Evolutionary conservation across 495 filamentous ascomycete genomes (phyloP).

Genomic region (Annulohypoxylon bovei): DNA sequence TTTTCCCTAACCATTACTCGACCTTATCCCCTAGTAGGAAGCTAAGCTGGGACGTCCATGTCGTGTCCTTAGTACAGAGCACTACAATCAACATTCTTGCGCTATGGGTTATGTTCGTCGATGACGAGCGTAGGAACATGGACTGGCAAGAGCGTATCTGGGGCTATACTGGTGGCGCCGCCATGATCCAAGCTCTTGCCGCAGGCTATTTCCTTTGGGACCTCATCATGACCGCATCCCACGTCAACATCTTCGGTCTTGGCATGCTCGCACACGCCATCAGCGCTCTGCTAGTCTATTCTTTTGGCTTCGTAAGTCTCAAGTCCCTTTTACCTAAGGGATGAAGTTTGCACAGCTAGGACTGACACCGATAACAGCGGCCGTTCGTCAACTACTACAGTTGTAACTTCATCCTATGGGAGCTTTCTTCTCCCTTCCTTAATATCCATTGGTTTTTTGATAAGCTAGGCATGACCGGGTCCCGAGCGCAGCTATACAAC

Average conservation of each 20-base stretch:
- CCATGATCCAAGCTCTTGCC: conserved; percentile 84
- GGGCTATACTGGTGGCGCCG: conserved; percentile 86
- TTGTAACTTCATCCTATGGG: conserved; percentile 93
- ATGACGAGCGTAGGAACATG: conserved; percentile 80
- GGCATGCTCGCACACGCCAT: conserved; percentile 92
- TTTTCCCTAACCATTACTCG: conserved; percentile 79
- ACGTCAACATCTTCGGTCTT: conserved; percentile 83
- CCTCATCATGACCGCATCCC: conserved; percentile 73
- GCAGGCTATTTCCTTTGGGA: conserved; percentile 98
- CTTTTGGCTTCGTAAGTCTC: conserved; percentile 86
- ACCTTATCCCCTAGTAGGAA: conserved; percentile 71
- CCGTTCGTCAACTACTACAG: conserved; percentile 96
- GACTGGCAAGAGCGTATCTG: conserved; percentile 80
- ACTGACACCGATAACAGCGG: conserved; percentile 61
- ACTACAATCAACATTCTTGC: conserved; percentile 79
- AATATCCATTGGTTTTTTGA: conserved; percentile 99
- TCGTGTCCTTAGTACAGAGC: conserved; percentile 91
- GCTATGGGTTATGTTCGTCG: conserved; percentile 83
- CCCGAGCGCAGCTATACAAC: conserved; percentile 54
- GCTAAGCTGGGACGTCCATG: conserved; percentile 96
- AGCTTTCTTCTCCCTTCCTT: conserved; percentile 92
- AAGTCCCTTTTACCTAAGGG: conserved; percentile 52
- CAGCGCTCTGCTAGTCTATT: conserved; percentile 85
- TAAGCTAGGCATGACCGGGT: conserved; percentile 94
- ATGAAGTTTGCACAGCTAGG: not conserved